A percentile compares a stretch with the other conserved stretches of the same genome.
phyloP scores from a whole-genome alignment of 2,329 filamentous ascomycete genomes.

The Nemania sp. region DNA sequence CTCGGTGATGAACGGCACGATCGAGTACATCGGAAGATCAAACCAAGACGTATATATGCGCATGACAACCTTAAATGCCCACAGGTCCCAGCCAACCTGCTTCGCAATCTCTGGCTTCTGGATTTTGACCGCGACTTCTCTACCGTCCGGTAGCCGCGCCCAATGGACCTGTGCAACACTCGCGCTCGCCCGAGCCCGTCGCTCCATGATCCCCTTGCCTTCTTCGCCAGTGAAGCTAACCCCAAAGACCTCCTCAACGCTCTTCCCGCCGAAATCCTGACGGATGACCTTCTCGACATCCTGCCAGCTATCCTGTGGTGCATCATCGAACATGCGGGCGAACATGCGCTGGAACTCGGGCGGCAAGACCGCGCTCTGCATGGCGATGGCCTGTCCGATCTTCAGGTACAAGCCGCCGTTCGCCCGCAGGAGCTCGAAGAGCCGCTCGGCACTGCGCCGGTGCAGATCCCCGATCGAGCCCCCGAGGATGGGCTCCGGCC shows the following conservation, averaged over 20 bases:
- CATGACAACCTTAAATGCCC: constrained; percentile 89
- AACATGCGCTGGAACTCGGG: constrained; percentile 98
- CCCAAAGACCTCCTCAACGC: constrained; percentile 88
- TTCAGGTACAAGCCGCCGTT: constrained; percentile 97
- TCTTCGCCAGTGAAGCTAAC: constrained; percentile 77
- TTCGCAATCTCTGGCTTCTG: constrained; percentile 93
- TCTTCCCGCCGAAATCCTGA: constrained; percentile 84
- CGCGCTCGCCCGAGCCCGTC: constrained; percentile 70
- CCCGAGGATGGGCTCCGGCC: constrained; percentile 73
- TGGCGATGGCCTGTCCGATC: constrained; percentile 96
- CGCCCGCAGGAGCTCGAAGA: constrained; percentile 77
- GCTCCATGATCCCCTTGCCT: constrained; percentile 66
- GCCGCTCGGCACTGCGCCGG: constrained; percentile 76
- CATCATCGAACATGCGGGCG: constrained; percentile 94
- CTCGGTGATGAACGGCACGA: constrained; percentile 92
- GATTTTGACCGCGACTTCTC: constrained; percentile 93
- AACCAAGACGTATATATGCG: constrained; percentile 85
- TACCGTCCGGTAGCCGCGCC: constrained; percentile 81
- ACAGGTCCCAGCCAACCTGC: constrained; percentile 93
- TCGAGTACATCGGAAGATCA: constrained; percentile 85
- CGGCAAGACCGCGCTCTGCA: constrained; percentile 93
- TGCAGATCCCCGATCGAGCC: constrained; percentile 78
- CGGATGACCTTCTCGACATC: constrained; percentile 83
- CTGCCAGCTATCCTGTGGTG: constrained; percentile 86
- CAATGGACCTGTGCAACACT: constrained; percentile 97